Conservation (phyloP, 495 filamentous ascomycete genomes). For the Trichocladium uniseriatum region DNA sequence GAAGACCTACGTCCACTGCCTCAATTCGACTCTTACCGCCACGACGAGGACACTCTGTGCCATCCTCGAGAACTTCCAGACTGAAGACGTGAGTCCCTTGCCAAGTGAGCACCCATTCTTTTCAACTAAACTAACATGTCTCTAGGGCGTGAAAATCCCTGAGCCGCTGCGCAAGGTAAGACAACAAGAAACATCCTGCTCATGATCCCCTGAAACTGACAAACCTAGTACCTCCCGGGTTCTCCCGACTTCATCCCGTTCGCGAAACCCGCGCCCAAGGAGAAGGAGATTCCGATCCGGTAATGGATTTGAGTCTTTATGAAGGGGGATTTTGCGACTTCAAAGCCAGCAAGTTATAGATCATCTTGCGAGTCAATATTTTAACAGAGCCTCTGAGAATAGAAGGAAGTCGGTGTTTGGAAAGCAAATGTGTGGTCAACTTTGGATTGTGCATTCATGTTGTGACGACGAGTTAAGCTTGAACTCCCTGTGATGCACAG, state of each 20-base stretch:
- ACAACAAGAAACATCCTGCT: background rate
- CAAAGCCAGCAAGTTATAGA: background rate
- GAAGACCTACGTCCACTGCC: slow-evolving; percentile 89
- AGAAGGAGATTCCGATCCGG: slow-evolving; percentile 33
- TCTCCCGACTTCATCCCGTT: slow-evolving; percentile 80
- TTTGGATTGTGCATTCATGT: no score
- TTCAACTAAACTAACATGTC: background rate
- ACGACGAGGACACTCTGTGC: slow-evolving; percentile 93
- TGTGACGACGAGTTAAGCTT: no score
- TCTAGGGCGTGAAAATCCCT: slow-evolving; percentile 72
- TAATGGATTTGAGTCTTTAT: background rate
- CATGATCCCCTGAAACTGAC: background rate
- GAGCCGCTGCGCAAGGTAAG: slow-evolving; percentile 60
- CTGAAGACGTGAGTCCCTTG: slow-evolving; percentile 57
- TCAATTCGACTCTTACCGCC: slow-evolving; percentile 87
- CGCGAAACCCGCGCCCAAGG: slow-evolving; percentile 32
- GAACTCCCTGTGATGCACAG: no score
- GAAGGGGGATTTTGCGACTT: background rate
- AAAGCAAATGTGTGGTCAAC: no score
- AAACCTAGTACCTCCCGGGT: slow-evolving; percentile 70
- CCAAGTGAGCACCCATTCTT: background rate
- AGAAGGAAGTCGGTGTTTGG: background rate
- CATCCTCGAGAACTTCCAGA: slow-evolving; percentile 93
- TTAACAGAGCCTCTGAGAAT: background rate
- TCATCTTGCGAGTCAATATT: background rate